A percentile compares a stretch with the other conserved stretches of the same genome.
Evolutionary conservation across 306 rosid species (phyloP).

Genomic region (Inga oerstediana): DNA sequence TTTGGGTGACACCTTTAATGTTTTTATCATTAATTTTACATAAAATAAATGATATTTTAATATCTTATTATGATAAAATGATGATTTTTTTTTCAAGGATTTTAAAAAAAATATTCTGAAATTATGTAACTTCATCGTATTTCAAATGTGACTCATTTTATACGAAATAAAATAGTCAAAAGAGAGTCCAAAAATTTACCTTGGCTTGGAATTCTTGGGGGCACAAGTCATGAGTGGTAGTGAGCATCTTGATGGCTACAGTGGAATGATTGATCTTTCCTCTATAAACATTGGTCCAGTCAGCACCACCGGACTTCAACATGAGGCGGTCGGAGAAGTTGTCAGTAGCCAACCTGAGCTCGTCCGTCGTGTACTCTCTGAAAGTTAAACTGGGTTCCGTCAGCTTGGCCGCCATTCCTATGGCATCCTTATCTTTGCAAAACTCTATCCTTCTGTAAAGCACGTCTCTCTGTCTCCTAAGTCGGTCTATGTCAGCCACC

Average conservation of each 20-base stretch:
- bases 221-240: conserved; percentile 31
- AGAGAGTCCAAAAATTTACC: conserved; percentile 39
- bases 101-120: too few species aligned
- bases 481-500: conserved; percentile 55
- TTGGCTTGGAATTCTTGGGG: conserved; percentile 51
- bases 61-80: too few species aligned
- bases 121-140: too few species aligned
- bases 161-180: too few species aligned
- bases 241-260: conserved; percentile 59
- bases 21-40: too few species aligned
- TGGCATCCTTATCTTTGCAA: conserved; percentile 73
- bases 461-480: conserved; percentile 66
- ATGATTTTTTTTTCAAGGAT: too few species aligned
- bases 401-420: conserved; percentile 54
- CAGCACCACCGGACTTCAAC: conserved; percentile 48
- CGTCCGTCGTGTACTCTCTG: conserved; percentile 64
- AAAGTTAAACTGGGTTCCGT: conserved; percentile 38
- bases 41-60: too few species aligned
- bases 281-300: conserved; percentile 45
- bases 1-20: too few species aligned
- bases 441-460: conserved; percentile 69
- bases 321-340: conserved; percentile 55
- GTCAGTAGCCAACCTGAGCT: conserved; percentile 67
- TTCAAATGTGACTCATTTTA: too few species aligned
- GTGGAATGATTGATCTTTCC: conserved; percentile 64